Evolutionary conservation across 306 rosid genomes (phyloP).

Genomic region (Sechiopsis laciniata): DNA sequence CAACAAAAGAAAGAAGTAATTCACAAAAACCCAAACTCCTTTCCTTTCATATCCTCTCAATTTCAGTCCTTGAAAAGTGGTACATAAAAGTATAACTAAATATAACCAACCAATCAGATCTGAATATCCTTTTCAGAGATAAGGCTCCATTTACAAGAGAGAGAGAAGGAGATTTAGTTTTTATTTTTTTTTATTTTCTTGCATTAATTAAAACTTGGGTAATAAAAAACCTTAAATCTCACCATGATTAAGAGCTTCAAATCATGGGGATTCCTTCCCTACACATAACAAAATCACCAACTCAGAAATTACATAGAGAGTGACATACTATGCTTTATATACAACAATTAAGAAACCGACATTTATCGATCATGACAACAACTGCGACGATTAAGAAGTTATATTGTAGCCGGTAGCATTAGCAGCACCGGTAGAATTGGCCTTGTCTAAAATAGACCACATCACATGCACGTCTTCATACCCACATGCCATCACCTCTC

Average conservation of each 20-base stretch:
- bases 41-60: too few species aligned
- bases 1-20: too few species aligned
- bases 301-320: neutral
- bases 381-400: conserved; percentile 26
- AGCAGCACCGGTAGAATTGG: conserved; percentile 39
- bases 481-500: conserved; percentile 93
- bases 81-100: neutral
- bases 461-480: conserved; percentile 95
- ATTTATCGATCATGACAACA: neutral
- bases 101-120: conserved; percentile 6
- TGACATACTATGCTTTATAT: conserved; percentile 19
- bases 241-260: conserved; percentile 28
- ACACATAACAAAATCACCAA: neutral
- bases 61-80: too few species aligned
- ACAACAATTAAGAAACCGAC: conserved; percentile 22
- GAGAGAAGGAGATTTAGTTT: neutral
- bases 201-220: neutral
- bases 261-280: conserved; percentile 77
- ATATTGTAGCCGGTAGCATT: conserved; percentile 31
- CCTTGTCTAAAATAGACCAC: conserved; percentile 95
- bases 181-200: too few species aligned
- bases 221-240: conserved; percentile 35
- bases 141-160: neutral
- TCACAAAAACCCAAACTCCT: too few species aligned
- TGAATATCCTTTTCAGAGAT: neutral